Percentiles rank a stretch among this genome's conserved stretches.
Evolutionary conservation across 2,329 filamentous ascomycete species (phyloP).

Genomic region (Thelonectria blattea): DNA sequence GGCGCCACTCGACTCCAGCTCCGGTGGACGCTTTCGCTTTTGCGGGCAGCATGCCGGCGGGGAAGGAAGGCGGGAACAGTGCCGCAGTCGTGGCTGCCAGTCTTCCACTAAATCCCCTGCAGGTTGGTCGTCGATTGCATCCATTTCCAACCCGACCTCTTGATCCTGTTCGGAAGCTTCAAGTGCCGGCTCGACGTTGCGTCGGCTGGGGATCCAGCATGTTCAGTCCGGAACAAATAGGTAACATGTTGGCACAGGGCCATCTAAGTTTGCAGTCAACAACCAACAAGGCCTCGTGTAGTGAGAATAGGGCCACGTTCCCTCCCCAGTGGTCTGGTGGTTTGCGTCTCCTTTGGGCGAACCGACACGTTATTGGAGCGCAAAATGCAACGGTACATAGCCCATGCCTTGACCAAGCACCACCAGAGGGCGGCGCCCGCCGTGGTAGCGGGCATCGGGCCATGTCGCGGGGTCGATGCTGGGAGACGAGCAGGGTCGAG

Average conservation of each 20-base stretch:
- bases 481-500: neutral
- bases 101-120: conserved; percentile 3
- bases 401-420: neutral
- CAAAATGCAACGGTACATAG: conserved; percentile 14
- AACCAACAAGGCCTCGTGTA: neutral
- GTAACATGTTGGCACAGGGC: neutral
- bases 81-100: neutral
- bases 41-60: conserved; percentile 21
- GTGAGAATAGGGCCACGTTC: neutral
- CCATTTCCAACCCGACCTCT: neutral
- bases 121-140: neutral
- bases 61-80: conserved; percentile 2
- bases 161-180: neutral
- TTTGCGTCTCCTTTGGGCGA: neutral
- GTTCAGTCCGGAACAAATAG: neutral
- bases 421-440: neutral
- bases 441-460: conserved; percentile 5
- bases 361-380: conserved; percentile 17
- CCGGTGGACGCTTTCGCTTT: conserved; percentile 34
- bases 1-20: conserved; percentile 35
- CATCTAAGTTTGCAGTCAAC: neutral
- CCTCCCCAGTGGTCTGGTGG: neutral
- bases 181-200: conserved; percentile 15
- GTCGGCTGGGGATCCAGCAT: conserved; percentile 1
- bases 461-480: neutral